Evolutionary conservation across 805 yeast genomes (phyloP), one percentile per base, ranked within the genome.

Genomic region (Saturnispora diversa): DNA sequence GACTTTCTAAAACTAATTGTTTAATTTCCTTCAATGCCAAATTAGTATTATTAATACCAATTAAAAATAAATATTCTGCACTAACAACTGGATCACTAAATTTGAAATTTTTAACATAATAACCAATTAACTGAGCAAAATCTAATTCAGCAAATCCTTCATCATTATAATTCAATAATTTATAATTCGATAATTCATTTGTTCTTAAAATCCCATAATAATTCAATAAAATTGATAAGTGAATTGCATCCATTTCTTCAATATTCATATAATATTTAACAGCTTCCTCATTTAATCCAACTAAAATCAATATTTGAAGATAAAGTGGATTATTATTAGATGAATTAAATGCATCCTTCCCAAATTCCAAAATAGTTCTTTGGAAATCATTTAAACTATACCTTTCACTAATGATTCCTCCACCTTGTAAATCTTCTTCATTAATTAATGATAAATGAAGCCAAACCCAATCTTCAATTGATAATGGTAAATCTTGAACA

Each of bases 391-490:
- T 61, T 43, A 92, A 66, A 1, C 80, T 71, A 58, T 86, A 90
- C 46, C 74, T 70, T 51, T 85, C 95, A 54, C 74, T 76, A 9
- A 77, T 64, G 26, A 81, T 74, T 37, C 68, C 74, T 22, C 65
- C 68, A 13, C 35, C 32, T 15, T 10, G 28, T 8, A 12, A 7
- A 15, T 44, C 55, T 34, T 66, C 72, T 52, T 84, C 90, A 42
- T 78, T 74, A 12, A 84, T 75, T 22, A 90, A 68, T 60, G 77
- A 71, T 42, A 92, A 69, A 60, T 92, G 97, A 56, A 84, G 75
- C 98, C 98, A 90, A 37, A 90, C 60, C 97, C 97, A 90, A 63
- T 90, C 97, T 60, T 90, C 97, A 35, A 88, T 75, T 44, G 94
- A 84, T 27, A 77, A 62, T 23, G 90, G 74, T 28, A 74, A 66